Percentiles rank a stretch among this genome's conserved stretches.
These are phyloP conservation scores for Cyclotella baltica DNA, from an alignment of 108 stramenopile genomes.

Conservation along the genomic window DNA sequence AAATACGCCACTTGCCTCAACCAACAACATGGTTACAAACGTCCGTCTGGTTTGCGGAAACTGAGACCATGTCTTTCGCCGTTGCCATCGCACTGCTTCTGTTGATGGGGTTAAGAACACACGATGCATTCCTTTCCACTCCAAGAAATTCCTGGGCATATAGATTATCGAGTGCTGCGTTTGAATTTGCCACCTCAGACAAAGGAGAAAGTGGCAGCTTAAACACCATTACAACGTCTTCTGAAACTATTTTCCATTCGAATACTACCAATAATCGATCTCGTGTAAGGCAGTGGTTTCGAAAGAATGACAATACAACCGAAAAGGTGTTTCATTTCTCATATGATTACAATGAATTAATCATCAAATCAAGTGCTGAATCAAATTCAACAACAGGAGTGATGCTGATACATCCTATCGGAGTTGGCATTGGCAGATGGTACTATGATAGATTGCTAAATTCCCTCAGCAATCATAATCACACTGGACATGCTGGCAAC, in stretches of 20 bases:
- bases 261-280: neutral
- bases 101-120: neutral
- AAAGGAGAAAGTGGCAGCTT: neutral
- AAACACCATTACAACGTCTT: neutral
- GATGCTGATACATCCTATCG: constrained; percentile 69
- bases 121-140: neutral
- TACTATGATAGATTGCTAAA: constrained; percentile 64
- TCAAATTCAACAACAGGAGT: constrained; percentile 44
- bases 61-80: too few relatives aligned
- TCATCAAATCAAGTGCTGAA: neutral
- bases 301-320: neutral
- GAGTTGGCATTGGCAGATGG: constrained; percentile 71
- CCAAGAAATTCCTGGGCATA: neutral
- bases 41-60: too few relatives aligned
- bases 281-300: neutral
- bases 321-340: constrained; percentile 14
- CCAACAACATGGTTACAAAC: too few relatives aligned
- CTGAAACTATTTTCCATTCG: neutral
- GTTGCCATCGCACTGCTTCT: neutral
- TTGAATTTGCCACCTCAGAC: neutral
- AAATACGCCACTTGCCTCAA: too few relatives aligned
- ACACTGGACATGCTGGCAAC: neutral
- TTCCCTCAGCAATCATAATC: constrained; percentile 25
- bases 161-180: neutral
- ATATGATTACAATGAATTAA: constrained; percentile 35